phyloP scores from a whole-genome alignment of 345 rosid species.

The Brassica juncea region DNA sequence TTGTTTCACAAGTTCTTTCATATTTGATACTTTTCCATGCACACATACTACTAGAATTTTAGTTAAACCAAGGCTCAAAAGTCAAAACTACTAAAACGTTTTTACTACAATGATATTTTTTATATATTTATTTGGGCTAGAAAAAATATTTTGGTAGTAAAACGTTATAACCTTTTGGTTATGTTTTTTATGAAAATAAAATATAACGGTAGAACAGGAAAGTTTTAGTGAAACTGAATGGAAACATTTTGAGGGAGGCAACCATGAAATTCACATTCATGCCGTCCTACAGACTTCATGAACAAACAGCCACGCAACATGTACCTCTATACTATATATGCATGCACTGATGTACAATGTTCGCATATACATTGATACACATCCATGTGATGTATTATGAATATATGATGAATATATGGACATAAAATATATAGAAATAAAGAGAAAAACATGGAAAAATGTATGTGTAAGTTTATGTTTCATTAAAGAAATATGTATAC shows the following conservation, averaged over 20 bases:
- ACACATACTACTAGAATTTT: not conserved
- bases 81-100: not conserved
- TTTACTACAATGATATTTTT: not conserved
- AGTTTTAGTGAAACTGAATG: not conserved
- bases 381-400: not conserved
- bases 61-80: not conserved
- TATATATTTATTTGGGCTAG: not conserved
- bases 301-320: slow-evolving; percentile 10
- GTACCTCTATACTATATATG: not conserved
- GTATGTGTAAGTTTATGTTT: slow-evolving; percentile 16
- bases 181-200: not conserved
- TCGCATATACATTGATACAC: not conserved
- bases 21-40: not conserved
- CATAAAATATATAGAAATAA: not conserved
- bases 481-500: slow-evolving; percentile 6
- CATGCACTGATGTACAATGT: slow-evolving; percentile 10
- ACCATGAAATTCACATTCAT: not conserved
- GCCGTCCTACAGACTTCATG: not conserved
- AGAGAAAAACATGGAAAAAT: slow-evolving; percentile 10
- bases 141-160: not conserved
- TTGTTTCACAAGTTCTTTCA: not conserved
- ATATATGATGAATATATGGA: not conserved
- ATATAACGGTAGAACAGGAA: not conserved
- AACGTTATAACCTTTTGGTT: not conserved
- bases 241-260: not conserved